Evolutionary conservation across 768 basidiomycete species (phyloP).

Genomic region (Tubosaeta brunneosetosa): DNA sequence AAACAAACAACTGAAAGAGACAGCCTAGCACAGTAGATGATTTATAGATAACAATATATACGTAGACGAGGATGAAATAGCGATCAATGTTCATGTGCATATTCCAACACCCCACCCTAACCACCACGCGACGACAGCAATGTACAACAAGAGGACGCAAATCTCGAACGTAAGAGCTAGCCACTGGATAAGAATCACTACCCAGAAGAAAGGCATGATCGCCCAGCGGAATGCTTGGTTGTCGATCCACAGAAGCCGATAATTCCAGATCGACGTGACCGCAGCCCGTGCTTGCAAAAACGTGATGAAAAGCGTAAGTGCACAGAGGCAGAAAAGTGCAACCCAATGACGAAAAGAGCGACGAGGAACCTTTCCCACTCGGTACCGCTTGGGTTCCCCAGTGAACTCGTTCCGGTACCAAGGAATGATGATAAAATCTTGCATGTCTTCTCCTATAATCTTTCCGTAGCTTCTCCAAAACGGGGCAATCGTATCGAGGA

Average conservation of each 20-base stretch:
- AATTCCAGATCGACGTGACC: slow-evolving; percentile 47
- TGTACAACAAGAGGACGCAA: slow-evolving; percentile 51
- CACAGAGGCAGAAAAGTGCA: slow-evolving; percentile 50
- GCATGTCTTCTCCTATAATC: slow-evolving; percentile 73
- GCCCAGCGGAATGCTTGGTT: slow-evolving; percentile 62
- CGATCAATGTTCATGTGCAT: slow-evolving; percentile 28
- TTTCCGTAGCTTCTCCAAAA: slow-evolving; percentile 82
- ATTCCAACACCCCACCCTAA: slow-evolving; percentile 63
- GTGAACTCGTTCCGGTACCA: slow-evolving; percentile 83
- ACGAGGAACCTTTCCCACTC: slow-evolving; percentile 50
- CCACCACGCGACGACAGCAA: slow-evolving; percentile 69
- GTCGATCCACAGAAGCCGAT: slow-evolving; percentile 53
- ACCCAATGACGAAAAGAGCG: slow-evolving; percentile 70
- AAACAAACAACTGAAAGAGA: background rate
- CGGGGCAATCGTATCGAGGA: slow-evolving; percentile 72
- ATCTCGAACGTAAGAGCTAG: slow-evolving; percentile 57
- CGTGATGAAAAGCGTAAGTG: slow-evolving; percentile 43
- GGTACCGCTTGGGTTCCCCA: slow-evolving; percentile 66
- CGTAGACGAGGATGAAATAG: slow-evolving; percentile 1
- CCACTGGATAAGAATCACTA: slow-evolving; percentile 65
- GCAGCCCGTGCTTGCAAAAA: slow-evolving; percentile 58
- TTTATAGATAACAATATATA: slow-evolving; percentile 11
- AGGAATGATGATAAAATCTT: slow-evolving; percentile 77
- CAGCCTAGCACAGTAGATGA: background rate
- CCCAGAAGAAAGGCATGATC: slow-evolving; percentile 57